Evolutionary conservation across 495 filamentous ascomycete species (phyloP), one percentile per base, ranked within the genome.

Genomic region (Aspergillus leporis): DNA sequence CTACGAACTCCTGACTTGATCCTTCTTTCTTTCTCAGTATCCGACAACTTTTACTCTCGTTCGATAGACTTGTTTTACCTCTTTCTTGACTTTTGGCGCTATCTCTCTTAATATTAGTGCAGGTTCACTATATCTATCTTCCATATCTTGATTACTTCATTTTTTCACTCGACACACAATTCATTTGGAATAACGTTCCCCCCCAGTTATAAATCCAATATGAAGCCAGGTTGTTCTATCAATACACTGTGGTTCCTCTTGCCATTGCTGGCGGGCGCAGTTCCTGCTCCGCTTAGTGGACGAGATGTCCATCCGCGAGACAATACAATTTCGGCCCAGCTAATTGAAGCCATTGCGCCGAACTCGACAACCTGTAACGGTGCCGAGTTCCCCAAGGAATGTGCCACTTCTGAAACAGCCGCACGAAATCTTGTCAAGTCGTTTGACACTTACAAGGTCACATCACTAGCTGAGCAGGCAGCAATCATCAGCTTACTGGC

Each of bases 331-430:
- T 82, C 78, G 4, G 69, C 80, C 19, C 65, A 73, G 9, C 71
- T 80, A 51, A 78, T 87, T 61, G 40, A 66, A 16, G 57, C 69
- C 59, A 82, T 89, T 66, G 75, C 79, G 41, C 82, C 84, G 0
- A 68, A 58, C 0, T 61, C 64, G 21, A 30, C 31, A 31, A n/a
- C 61, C 10, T 66, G 64, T 55, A 56, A 52, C 36, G 30, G 51
- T 34, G 32, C 61, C 28, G 34, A 40, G 5, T 34, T 73, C 77
- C 40, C 74, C 22, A 87, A 93, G 22, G 87, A 93, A 70, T 95
- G 91, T 75, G 79, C 80, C 7, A 90, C 87, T 0, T 84, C 87
- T 31, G 71, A 67, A 40, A 76, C 86, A 63, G 89, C 88, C 4
- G 87, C 83, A 0, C 80, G 81, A 0, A 79, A 73, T 61, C 77